Percentiles rank a stretch among this genome's conserved stretches.
These are phyloP conservation scores for Tausonia pullulans DNA, from an alignment of 1,284 basidiomycete genomes.

Conservation along the genomic window DNA sequence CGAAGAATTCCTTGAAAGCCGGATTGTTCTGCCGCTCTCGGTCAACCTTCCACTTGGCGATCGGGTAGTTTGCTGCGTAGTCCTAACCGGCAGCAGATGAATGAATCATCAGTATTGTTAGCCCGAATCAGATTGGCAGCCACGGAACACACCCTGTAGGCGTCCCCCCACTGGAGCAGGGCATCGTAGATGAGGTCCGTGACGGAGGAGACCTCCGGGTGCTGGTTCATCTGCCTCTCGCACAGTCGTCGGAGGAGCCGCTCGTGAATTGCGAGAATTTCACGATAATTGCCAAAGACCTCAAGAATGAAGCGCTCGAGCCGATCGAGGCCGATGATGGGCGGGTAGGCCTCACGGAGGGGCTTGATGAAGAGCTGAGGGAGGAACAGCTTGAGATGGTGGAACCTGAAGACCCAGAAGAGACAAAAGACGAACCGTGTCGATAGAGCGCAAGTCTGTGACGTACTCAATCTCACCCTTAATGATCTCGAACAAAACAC, in stretches of 20 bases:
- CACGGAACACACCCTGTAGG: constrained; percentile 55
- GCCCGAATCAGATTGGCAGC: background rate
- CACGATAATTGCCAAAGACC: constrained; percentile 74
- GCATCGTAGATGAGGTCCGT: constrained; percentile 80
- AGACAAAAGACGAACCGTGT: constrained; percentile 44
- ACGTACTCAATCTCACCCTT: constrained; percentile 93
- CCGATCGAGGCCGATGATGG: constrained; percentile 60
- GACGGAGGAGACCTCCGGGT: constrained; percentile 69
- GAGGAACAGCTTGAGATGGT: constrained; percentile 1
- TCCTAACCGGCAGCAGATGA: too few relatives aligned
- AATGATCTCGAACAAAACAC: constrained; percentile 88
- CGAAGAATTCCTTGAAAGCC: constrained; percentile 68
- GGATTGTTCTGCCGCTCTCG: constrained; percentile 73
- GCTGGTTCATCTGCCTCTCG: constrained; percentile 78
- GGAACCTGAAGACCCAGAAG: constrained; percentile 3
- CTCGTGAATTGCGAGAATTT: constrained; percentile 55
- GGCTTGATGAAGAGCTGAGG: constrained; percentile 48
- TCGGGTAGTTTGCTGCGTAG: constrained; percentile 87
- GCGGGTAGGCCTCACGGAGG: constrained; percentile 57
- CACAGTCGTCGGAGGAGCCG: constrained; percentile 75
- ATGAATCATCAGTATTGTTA: background rate
- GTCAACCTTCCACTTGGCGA: constrained; percentile 81
- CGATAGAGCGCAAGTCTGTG: constrained; percentile 80
- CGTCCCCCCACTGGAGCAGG: constrained; percentile 81
- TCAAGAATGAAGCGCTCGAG: constrained; percentile 71